phyloP scores from a whole-genome alignment of 805 yeast species.

The Pichia cephalocereana region DNA sequence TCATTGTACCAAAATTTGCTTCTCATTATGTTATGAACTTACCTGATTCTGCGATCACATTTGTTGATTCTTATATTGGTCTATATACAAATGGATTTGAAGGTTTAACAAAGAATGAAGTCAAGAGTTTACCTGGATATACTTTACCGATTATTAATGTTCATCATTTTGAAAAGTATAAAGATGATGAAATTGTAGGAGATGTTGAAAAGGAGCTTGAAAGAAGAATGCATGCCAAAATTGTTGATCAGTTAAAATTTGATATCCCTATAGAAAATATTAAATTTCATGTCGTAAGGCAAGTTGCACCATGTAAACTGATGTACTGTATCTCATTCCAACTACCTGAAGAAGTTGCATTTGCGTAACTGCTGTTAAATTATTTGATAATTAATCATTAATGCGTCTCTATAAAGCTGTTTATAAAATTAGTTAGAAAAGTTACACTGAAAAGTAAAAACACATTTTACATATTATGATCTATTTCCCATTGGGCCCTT shows the following conservation, averaged over 20 bases:
- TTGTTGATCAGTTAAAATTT: conserved; percentile 36
- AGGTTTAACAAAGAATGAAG: conserved; percentile 27
- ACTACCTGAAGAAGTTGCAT: conserved; percentile 62
- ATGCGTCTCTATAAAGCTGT: no score
- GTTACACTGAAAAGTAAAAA: not conserved
- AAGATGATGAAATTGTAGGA: conserved; percentile 56
- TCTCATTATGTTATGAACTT: conserved; percentile 88
- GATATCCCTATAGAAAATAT: conserved; percentile 40
- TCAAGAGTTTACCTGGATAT: conserved; percentile 35
- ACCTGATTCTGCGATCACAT: conserved; percentile 87
- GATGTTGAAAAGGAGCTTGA: conserved; percentile 63
- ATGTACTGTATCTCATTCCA: conserved; percentile 85
- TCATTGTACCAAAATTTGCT: conserved; percentile 44
- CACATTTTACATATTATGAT: not conserved
- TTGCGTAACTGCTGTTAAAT: conserved; percentile 16
- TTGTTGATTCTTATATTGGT: conserved; percentile 70
- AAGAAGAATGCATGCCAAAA: conserved; percentile 51
- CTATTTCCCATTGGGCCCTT: conserved; percentile 20
- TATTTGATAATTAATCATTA: no score
- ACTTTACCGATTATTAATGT: conserved; percentile 71
- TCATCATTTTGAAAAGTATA: conserved; percentile 87
- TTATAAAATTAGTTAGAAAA: not conserved
- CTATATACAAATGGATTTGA: conserved; percentile 39
- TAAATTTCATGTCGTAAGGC: conserved; percentile 76
- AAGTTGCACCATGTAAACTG: conserved; percentile 93